A percentile compares a stretch with the other conserved stretches of the same genome.
Evolutionary conservation across 2,329 filamentous ascomycete species (phyloP).

Genomic region (Alternaria triticimaculans): DNA sequence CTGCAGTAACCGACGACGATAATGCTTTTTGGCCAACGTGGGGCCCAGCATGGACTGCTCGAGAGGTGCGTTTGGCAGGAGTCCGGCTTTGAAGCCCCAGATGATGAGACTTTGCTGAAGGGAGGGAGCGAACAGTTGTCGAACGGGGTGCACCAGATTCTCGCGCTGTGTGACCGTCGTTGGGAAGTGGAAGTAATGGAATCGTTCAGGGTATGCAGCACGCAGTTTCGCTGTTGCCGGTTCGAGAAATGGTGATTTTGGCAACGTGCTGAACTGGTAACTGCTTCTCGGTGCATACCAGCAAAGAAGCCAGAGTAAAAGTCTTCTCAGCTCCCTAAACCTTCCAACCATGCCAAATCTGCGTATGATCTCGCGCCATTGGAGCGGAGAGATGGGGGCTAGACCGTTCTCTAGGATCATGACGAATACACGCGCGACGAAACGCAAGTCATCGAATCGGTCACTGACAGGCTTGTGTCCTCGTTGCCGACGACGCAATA

Average conservation of each 20-base stretch:
- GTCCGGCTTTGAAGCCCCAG: conserved; percentile 44
- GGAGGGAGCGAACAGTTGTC: conserved; percentile 29
- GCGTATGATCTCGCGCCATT: conserved; percentile 66
- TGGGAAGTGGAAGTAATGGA: conserved; percentile 27
- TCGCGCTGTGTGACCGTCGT: conserved; percentile 9
- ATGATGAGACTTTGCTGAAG: conserved; percentile 41
- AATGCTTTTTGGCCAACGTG: conserved; percentile 31
- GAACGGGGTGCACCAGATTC: conserved; percentile 32
- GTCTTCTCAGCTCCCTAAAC: conserved; percentile 59
- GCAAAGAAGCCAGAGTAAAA: conserved; percentile 60
- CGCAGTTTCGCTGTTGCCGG: conserved; percentile 27
- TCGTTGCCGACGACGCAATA: conserved; percentile 49
- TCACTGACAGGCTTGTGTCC: conserved; percentile 44
- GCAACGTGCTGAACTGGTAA: conserved; percentile 25
- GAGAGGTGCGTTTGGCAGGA: conserved; percentile 29
- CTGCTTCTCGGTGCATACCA: conserved; percentile 44
- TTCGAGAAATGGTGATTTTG: conserved; percentile 30
- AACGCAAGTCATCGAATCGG: conserved; percentile 48
- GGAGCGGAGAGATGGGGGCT: conserved; percentile 48
- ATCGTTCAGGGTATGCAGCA: conserved; percentile 15
- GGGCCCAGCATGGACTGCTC: conserved; percentile 34
- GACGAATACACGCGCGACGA: conserved; percentile 58
- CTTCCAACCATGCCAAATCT: conserved; percentile 64
- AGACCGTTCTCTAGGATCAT: conserved; percentile 55
- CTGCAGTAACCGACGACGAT: conserved; percentile 27